phyloP scores from a whole-genome alignment of 805 yeast species.

The Scheffersomyces spartinae region DNA sequence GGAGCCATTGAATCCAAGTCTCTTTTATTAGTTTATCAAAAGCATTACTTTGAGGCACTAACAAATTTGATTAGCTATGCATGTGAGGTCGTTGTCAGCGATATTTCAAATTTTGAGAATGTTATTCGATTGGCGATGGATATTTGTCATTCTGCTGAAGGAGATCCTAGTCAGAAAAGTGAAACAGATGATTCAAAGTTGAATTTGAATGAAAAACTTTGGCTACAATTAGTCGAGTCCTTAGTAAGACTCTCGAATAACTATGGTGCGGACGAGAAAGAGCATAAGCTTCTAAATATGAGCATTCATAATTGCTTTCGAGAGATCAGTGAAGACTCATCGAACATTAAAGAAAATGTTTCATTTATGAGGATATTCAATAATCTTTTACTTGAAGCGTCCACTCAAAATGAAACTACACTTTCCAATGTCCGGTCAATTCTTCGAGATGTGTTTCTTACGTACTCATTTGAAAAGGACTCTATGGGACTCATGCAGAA shows the following conservation, averaged over 20 bases:
- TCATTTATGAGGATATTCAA: constrained; percentile 48
- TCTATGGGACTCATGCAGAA: too few relatives aligned
- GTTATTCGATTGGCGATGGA: too few relatives aligned
- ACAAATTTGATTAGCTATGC: too few relatives aligned
- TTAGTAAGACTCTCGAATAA: constrained; percentile 12
- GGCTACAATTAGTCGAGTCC: constrained; percentile 17
- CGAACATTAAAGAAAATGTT: constrained; percentile 5
- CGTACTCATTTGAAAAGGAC: constrained; percentile 53
- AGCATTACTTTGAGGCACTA: too few relatives aligned
- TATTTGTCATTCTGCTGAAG: too few relatives aligned
- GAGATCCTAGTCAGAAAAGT: constrained; percentile 6
- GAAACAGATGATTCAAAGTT: constrained; percentile 5
- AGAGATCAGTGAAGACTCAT: constrained; percentile 3
- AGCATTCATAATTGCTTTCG: constrained; percentile 1
- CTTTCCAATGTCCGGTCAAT: constrained; percentile 49
- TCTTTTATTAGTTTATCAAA: too few relatives aligned
- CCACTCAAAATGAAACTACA: constrained; percentile 34
- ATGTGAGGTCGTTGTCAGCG: too few relatives aligned
- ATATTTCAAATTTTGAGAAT: too few relatives aligned
- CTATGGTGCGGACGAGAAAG: not conserved
- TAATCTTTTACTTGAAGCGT: constrained; percentile 38
- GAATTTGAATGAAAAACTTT: constrained; percentile 13
- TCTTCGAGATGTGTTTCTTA: constrained; percentile 49
- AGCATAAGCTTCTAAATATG: not conserved
- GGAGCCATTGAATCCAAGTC: too few relatives aligned